Base-by-base conservation (phyloP, 345 rosid genomes). In the Clarkia xantiana region DNA sequence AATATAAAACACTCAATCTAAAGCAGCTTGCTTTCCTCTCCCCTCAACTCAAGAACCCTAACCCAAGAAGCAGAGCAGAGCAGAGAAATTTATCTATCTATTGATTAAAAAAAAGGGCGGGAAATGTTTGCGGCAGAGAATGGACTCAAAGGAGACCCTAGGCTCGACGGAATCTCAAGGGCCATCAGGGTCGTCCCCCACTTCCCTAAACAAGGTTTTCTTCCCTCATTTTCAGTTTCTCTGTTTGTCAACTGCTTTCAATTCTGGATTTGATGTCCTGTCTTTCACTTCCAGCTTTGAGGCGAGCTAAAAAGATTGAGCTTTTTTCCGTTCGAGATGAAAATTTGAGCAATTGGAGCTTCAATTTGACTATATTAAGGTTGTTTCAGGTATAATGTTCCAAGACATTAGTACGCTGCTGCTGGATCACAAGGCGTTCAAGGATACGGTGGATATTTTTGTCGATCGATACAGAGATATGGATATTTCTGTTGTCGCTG, bases 341-440 rank as follows among this genome's bases (percentile, higher is more conserved):
- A 42, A 15, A 2, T 15, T 53, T 22, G 25, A 22, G 25, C 25
- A 29, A 29, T 23, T 20, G n/a, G 42, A 36, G 0, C 34, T 40
- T n/a, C 0, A 6, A 20, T 36, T 14, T 39, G 14, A 14, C 3
- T 13, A 2, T 15, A 34, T 39, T 18, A 38, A 18, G 20, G 44
- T 10, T 13, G 11, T 62, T 57, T 55, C 45, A 90, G 97, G 97
- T 52, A 90, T 90, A 59, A 85, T 86, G 95, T 90, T 90, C 72
- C 97, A 90, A 47, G 97, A 90, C 56, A 90, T 90, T 56, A 90
- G 94, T 23, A 86, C 97, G 36, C 58, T 90, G 74, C 50, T 90
- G 71, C 58, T 86, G 57, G 80, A 90, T 75, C 97, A 85, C 59
- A 74, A 77, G 67, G 94, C 94, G 45, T 90, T 90, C 59, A 72